These are phyloP conservation scores for Tardiomyces digboiensis DNA, from an alignment of 1,139 yeast genomes.

Conservation along the genomic window DNA sequence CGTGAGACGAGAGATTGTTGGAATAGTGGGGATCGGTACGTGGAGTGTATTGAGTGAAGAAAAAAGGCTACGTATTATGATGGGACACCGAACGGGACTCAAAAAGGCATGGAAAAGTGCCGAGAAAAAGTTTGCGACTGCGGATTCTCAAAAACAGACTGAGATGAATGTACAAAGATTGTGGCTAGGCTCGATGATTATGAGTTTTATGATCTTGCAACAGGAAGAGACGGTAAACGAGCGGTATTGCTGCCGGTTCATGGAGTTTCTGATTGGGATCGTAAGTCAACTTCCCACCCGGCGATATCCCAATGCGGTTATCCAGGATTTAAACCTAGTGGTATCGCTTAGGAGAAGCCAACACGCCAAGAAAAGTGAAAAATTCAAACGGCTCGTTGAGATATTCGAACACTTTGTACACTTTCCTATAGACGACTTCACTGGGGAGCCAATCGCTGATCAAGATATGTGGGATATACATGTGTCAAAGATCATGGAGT, in stretches of 20 bases:
- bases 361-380: slow-evolving; percentile 3
- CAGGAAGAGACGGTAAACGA: slow-evolving; percentile 1
- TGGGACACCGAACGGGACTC: slow-evolving; percentile 13
- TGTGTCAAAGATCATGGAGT: slow-evolving; percentile 10
- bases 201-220: slow-evolving; percentile 6
- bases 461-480: slow-evolving; percentile 11
- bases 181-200: slow-evolving; percentile 18
- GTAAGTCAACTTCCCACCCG: slow-evolving; percentile 37
- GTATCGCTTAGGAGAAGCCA: slow-evolving; percentile 7
- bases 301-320: slow-evolving; percentile 26
- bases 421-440: slow-evolving; percentile 36
- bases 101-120: slow-evolving; percentile 21
- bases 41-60: slow-evolving; percentile 27
- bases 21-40: slow-evolving; percentile 31
- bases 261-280: slow-evolving; percentile 24
- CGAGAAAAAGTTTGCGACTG: slow-evolving; percentile 12
- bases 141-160: slow-evolving; percentile 9
- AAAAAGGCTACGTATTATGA: slow-evolving; percentile 11
- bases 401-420: slow-evolving; percentile 23
- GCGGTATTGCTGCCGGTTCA: slow-evolving; percentile 7
- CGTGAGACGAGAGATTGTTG: slow-evolving; percentile 24
- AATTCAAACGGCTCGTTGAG: slow-evolving; percentile 9
- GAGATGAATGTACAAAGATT: slow-evolving; percentile 10
- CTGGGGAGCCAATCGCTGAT: slow-evolving; percentile 25
- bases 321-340: slow-evolving; percentile 23